Base-by-base conservation (phyloP, 192 early-diverging fungal species). In the Backusella circina region DNA sequence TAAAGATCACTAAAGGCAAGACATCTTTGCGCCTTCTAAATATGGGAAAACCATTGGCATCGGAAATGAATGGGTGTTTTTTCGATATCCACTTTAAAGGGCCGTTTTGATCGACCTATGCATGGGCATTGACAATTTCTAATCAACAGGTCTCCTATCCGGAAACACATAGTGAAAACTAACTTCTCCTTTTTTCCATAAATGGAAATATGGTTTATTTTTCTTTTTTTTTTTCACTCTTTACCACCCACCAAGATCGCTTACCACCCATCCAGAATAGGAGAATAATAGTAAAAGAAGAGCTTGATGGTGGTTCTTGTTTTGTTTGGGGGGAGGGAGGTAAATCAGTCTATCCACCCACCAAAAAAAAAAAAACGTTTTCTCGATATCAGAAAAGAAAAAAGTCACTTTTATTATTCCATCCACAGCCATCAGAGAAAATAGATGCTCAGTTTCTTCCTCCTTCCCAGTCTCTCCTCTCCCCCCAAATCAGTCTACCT, bases 11-110 rank as follows among this genome's bases (percentile, higher is more conserved):
- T 16, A 47, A n/a, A 47, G 44, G 3, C 18, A 9, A 61, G 12
- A 61, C 26, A 61, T 61, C 54, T 61, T 61, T 61, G 54, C 21
- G 23, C 54, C 54, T 61, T 61, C 54, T 61, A 61, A 61, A 61
- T 28, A 61, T 61, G 54, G 54, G 15, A 28, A 61, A 21, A 6
- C 9, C 12, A 61, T 26, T 61, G 23, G 12, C 26, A 61, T 61
- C 54, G 54, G 44, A 61, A 61, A 28, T 61, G 21, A 28, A 28
- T 61, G 8, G 54, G 26, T 61, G 23, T 28, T 61, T 61, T 28
- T 61, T 26, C 10, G 54, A 61, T 61, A 3, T 28, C 54, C 9
- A 61, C 13, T 28, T 26, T 7, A 61, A 61, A 61, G 9, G 26
- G 21, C 9, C 9, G 3, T 9, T 61, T 61, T 61, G 21, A 54